A percentile compares a stretch with the other conserved stretches of the same genome.
These are phyloP conservation scores for Nemania diffusa DNA, from an alignment of 2,329 filamentous ascomycete species.

Conservation along the genomic window DNA sequence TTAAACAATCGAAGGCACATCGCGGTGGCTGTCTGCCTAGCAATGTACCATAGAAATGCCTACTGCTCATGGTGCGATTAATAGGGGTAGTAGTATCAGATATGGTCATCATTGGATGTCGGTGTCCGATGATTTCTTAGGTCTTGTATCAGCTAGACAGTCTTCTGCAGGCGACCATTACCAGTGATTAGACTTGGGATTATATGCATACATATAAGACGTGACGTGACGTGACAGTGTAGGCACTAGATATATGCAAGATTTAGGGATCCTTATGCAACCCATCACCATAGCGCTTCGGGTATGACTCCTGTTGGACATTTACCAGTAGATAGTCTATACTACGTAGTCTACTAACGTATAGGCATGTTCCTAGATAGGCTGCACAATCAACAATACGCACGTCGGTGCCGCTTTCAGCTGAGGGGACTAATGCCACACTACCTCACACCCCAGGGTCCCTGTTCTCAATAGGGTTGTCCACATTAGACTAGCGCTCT, in stretches of 20 bases:
- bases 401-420: background rate
- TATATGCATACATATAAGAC: background rate
- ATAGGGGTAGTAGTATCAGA: background rate
- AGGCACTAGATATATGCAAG: constrained; percentile 7
- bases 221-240: background rate
- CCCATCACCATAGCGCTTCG: background rate
- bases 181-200: background rate
- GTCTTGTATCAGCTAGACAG: background rate
- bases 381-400: background rate
- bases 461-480: no score
- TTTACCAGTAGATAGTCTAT: no score
- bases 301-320: background rate
- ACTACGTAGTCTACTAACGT: background rate
- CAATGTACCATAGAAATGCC: background rate
- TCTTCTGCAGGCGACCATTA: background rate
- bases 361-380: background rate
- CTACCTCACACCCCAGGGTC: no score
- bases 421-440: background rate
- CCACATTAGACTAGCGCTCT: no score
- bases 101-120: background rate
- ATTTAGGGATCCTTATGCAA: background rate
- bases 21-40: background rate
- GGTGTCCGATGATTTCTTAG: background rate
- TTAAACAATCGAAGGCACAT: background rate
- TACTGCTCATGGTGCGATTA: background rate